Evolutionary conservation across 768 basidiomycete species (phyloP), one percentile per base, ranked within the genome.

Genomic region (Cystofilobasidium macerans): DNA sequence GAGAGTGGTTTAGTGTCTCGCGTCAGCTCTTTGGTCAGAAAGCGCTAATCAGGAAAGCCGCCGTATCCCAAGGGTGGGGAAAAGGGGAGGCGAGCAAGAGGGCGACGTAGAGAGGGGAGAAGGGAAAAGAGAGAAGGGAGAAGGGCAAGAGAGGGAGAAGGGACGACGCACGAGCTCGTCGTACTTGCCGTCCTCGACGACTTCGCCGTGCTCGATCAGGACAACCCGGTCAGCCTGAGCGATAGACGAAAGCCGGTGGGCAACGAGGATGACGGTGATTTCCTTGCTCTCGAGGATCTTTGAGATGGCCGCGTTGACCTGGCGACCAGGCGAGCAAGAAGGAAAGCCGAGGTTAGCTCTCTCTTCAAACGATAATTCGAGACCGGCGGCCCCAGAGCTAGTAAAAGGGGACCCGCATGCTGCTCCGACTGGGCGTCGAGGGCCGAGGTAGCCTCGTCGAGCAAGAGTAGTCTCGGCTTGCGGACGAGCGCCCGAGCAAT

Each of bases 231-330:
- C 67, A 13, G 67, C 67, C 57, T 57, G 56, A 8, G 61, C 61
- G 47, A 68, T 68, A 40, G 43, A 48, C 16, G 67, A 68, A 14
- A 68, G 38, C 22, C 67, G 43, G 51, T 68, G 67, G 14, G 67
- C 67, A 24, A 68, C 67, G 26, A 68, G 56, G 51, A 68, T 63
- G 57, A 68, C 67, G 12, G 67, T 68, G 30, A 60, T 62, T 18
- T 57, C 38, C 40, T 63, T 68, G 3, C 35, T 42, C 32, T 68
- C 60, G 40, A 68, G 61, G 35, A 68, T 68, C 43, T 62, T 62
- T 24, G 61, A 43, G 57, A 68, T 68, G 16, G 67, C 67, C n/a
- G 53, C 40, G 61, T 68, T 68, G 47, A 68, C 64, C 54, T 65
- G 57, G 22, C 3, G 14, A 5, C 20, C 24, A 26, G 22, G 9